Evolutionary conservation across 306 rosid species (phyloP).

Genomic region (Quercus variabilis): DNA sequence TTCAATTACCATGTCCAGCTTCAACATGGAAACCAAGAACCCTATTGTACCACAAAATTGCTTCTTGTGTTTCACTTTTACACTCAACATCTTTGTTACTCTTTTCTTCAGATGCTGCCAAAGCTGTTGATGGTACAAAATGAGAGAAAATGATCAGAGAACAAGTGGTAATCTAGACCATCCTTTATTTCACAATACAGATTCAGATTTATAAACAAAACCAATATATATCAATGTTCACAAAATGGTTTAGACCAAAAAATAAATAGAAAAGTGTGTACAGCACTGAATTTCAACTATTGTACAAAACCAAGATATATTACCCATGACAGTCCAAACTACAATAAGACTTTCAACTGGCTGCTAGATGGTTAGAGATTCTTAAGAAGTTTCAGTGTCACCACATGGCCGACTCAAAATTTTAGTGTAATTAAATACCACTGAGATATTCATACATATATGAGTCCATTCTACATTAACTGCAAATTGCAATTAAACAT

Average conservation of each 20-base stretch:
- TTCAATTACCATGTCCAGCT: constrained; percentile 77
- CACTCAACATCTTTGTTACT: constrained; percentile 30
- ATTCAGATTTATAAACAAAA: neutral
- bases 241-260: neutral
- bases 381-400: neutral
- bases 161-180: neutral
- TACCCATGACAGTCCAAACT: neutral
- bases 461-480: neutral
- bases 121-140: constrained; percentile 18
- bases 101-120: constrained; percentile 57
- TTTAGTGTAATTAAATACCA: neutral
- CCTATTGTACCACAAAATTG: constrained; percentile 75
- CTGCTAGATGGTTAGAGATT: neutral
- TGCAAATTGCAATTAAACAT: neutral
- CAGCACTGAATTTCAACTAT: neutral
- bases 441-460: neutral
- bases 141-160: neutral
- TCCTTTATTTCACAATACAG: neutral
- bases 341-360: neutral
- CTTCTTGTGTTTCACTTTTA: constrained; percentile 53
- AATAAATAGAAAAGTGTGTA: neutral
- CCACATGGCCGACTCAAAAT: neutral
- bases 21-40: constrained; percentile 76
- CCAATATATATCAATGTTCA: neutral
- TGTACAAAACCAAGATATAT: neutral